These are phyloP conservation scores for Candida tropicalis DNA, from an alignment of 1,139 yeast species.

Conservation along the genomic window DNA sequence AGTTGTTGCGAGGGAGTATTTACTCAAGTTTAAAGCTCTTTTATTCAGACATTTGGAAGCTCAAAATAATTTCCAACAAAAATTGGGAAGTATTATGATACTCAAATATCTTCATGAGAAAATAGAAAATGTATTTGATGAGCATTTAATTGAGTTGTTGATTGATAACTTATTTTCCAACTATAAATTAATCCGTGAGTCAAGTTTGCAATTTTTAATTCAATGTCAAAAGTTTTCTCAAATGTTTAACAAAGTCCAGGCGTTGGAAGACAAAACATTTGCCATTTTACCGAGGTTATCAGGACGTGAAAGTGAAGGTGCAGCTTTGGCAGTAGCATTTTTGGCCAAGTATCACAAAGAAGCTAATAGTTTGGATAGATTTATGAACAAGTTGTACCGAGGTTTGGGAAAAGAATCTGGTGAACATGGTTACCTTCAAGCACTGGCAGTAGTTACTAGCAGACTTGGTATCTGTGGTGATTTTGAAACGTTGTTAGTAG, in stretches of 20 bases:
- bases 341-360: slow-evolving; percentile 9
- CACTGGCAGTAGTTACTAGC: slow-evolving; percentile 3
- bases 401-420: slow-evolving; percentile 5
- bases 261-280: slow-evolving; percentile 39
- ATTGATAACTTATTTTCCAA: slow-evolving; percentile 67
- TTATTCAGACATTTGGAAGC: slow-evolving; percentile 54
- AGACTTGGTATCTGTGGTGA: slow-evolving; percentile 3
- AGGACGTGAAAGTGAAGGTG: slow-evolving; percentile 81
- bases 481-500: neutral
- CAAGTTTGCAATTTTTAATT: slow-evolving; percentile 50
- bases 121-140: slow-evolving; percentile 13
- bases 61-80: slow-evolving; percentile 69
- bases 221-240: slow-evolving; percentile 30
- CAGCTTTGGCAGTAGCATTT: slow-evolving; percentile 49
- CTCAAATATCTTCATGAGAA: slow-evolving; percentile 32
- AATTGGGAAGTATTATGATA: slow-evolving; percentile 20
- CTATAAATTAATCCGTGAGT: slow-evolving; percentile 72
- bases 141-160: slow-evolving; percentile 45
- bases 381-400: slow-evolving; percentile 6
- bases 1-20: slow-evolving; percentile 35
- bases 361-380: neutral
- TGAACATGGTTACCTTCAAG: slow-evolving; percentile 11
- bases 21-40: slow-evolving; percentile 42
- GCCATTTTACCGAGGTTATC: slow-evolving; percentile 54
- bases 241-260: slow-evolving; percentile 14